phyloP scores from a whole-genome alignment of 2,329 filamentous ascomycete species.

The Neofusicoccum cordaticola region DNA sequence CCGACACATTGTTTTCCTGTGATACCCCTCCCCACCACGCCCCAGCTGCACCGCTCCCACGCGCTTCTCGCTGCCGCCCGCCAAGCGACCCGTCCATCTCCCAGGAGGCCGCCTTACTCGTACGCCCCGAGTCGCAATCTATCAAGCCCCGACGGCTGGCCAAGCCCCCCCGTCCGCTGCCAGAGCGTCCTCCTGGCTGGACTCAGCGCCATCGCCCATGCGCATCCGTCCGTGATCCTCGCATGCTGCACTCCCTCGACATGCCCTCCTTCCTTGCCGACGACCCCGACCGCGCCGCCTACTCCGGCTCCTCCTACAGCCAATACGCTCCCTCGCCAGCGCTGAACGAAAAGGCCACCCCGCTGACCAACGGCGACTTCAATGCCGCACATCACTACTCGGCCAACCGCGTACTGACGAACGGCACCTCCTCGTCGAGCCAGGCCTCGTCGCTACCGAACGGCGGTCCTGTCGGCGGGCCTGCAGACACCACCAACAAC shows the following conservation, averaged over 20 bases:
- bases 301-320: conserved; percentile 1
- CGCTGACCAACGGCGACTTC: conserved; percentile 32
- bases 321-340: conserved; percentile 17
- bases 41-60: neutral
- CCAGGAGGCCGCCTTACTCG: conserved; percentile 1
- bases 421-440: conserved; percentile 29
- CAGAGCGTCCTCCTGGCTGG: conserved; percentile 14
- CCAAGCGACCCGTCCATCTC: neutral
- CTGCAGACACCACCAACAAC: conserved; percentile 26
- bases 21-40: neutral
- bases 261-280: conserved; percentile 54
- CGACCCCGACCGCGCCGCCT: conserved; percentile 40
- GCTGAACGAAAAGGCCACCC: conserved; percentile 23
- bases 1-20: conserved; percentile 11
- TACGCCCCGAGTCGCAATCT: conserved; percentile 13
- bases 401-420: conserved; percentile 33
- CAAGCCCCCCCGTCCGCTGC: conserved; percentile 8
- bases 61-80: neutral
- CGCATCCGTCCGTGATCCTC: conserved; percentile 29
- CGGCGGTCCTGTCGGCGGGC: conserved; percentile 23
- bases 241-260: conserved; percentile 35
- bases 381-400: conserved; percentile 21
- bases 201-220: conserved; percentile 6
- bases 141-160: conserved; percentile 10
- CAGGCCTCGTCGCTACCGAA: conserved; percentile 36